These are phyloP conservation scores for Monosporozyma solicola DNA, from an alignment of 805 yeast species.

Conservation along the genomic window DNA sequence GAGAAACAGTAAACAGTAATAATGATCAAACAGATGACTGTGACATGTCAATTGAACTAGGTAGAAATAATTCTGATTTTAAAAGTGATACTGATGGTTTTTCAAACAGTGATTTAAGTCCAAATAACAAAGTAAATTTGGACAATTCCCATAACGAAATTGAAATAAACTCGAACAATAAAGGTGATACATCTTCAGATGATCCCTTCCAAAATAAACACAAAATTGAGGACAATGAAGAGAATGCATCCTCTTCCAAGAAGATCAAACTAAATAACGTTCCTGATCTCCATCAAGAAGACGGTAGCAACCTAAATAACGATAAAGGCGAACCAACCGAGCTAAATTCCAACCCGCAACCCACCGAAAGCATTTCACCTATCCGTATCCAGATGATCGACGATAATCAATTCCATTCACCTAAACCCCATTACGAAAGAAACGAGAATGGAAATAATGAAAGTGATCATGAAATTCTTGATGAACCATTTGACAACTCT, in stretches of 20 bases:
- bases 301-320: not conserved
- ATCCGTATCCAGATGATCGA: constrained; percentile 24
- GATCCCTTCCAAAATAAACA: not conserved
- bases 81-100: not conserved
- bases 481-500: constrained; percentile 1
- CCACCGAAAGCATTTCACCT: constrained; percentile 10
- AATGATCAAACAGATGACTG: constrained; percentile 1
- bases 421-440: not conserved
- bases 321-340: not conserved
- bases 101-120: no score
- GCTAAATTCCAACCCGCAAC: not conserved
- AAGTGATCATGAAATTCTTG: not conserved
- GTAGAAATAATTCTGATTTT: not conserved
- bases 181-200: not conserved
- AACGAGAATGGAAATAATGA: not conserved
- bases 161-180: not conserved
- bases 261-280: constrained; percentile 15
- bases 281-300: constrained; percentile 13
- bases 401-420: not conserved
- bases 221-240: constrained; percentile 2
- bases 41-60: not conserved
- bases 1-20: not conserved
- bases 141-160: no score
- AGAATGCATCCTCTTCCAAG: constrained; percentile 2
- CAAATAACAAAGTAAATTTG: no score